A percentile compares a stretch with the other conserved stretches of the same genome.
Conservation (phyloP, 192 early-diverging fungal genomes). For the Coemansia brasiliensis region DNA sequence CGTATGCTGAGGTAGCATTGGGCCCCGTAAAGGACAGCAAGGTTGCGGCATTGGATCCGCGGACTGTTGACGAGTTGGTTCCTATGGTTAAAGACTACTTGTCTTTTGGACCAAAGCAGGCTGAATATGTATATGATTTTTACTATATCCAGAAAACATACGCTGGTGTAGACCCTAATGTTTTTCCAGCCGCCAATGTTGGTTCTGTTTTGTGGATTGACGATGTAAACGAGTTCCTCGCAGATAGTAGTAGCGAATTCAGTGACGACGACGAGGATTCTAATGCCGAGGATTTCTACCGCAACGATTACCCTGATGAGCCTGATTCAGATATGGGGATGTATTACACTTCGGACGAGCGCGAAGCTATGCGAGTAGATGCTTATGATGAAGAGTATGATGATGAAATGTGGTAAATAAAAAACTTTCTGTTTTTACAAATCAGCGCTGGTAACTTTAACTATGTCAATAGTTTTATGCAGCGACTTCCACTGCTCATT, state of each 20-base stretch:
- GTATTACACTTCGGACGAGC: conserved; percentile 36
- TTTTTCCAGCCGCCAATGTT: conserved; percentile 4
- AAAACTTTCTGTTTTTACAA: conserved; percentile 6
- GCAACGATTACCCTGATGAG: conserved; percentile 80
- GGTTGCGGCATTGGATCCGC: conserved; percentile 6
- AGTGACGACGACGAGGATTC: conserved; percentile 62
- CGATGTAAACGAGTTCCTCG: conserved; percentile 46
- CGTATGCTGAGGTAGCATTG: conserved; percentile 17
- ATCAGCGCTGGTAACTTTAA: conserved; percentile 37
- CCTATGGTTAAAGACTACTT: conserved; percentile 71
- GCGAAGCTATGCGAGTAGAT: neutral
- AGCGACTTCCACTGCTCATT: conserved; percentile 39
- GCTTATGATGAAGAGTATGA: conserved; percentile 7
- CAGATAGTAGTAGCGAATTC: conserved; percentile 33
- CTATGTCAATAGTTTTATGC: conserved; percentile 41
- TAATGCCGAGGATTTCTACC: conserved; percentile 77
- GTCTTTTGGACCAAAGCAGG: conserved; percentile 18
- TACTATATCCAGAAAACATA: conserved; percentile 61
- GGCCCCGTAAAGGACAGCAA: conserved; percentile 12
- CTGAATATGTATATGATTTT: conserved; percentile 78
- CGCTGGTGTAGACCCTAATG: conserved; percentile 1
- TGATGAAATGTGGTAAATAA: neutral
- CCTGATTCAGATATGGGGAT: conserved; percentile 28
- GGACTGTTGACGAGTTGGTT: conserved; percentile 62
- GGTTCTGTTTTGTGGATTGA: conserved; percentile 56